Evolutionary conservation across 345 rosid species (phyloP).

Genomic region (Odontarrhena argentea): DNA sequence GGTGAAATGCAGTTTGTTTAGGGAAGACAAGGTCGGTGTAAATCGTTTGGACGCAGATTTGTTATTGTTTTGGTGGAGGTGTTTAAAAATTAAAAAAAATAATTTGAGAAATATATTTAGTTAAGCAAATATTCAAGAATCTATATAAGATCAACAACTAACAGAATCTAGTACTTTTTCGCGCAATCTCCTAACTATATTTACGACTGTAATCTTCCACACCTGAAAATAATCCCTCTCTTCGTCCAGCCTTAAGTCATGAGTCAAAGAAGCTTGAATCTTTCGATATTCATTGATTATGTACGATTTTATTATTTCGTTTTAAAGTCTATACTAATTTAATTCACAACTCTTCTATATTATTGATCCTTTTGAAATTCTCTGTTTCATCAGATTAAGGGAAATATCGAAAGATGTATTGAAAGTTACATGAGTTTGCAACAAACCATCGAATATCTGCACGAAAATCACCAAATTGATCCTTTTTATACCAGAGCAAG

Average conservation of each 20-base stretch:
- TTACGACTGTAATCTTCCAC: too few relatives aligned
- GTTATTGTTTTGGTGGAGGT: neutral
- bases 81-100: neutral
- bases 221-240: too few relatives aligned
- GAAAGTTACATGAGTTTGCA: constrained; percentile 16
- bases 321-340: neutral
- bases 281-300: neutral
- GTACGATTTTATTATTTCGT: neutral
- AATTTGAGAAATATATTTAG: neutral
- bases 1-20: constrained; percentile 31
- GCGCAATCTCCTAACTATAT: too few relatives aligned
- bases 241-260: neutral
- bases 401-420: neutral
- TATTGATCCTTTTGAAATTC: neutral
- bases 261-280: neutral
- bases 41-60: constrained; percentile 16
- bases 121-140: too few relatives aligned
- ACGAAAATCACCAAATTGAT: neutral
- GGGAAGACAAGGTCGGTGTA: constrained; percentile 10
- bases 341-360: neutral
- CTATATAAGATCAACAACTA: too few relatives aligned
- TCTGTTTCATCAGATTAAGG: neutral
- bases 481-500: neutral
- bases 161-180: too few relatives aligned
- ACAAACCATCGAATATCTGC: neutral